phyloP scores from a whole-genome alignment of 768 basidiomycete species.

The Lentinula detonsa region DNA sequence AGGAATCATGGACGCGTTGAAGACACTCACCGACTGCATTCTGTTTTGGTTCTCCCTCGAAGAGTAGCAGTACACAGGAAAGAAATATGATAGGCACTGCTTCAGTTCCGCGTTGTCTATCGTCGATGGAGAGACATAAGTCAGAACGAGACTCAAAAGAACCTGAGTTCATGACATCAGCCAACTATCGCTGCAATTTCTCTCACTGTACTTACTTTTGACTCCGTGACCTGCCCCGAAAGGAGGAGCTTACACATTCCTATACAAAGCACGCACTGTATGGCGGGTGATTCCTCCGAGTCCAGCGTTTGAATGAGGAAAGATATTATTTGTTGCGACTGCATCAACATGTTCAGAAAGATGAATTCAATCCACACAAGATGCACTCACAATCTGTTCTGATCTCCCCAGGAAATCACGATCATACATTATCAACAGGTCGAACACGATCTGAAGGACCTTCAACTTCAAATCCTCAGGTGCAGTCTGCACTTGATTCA shows the following conservation, averaged over 20 bases:
- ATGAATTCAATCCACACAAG: neutral
- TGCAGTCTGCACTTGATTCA: conserved; percentile 72
- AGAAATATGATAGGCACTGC: conserved; percentile 94
- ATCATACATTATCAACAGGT: conserved; percentile 87
- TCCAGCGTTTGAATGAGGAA: conserved; percentile 47
- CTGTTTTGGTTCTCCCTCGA: conserved; percentile 70
- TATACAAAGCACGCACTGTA: conserved; percentile 74
- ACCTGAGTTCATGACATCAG: conserved; percentile 10
- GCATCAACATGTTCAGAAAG: neutral
- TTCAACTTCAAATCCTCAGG: conserved; percentile 73
- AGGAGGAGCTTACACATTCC: conserved; percentile 89
- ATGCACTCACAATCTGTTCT: conserved; percentile 33
- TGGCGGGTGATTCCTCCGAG: conserved; percentile 63
- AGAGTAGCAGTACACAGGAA: conserved; percentile 91
- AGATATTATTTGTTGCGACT: conserved; percentile 35
- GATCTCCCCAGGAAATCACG: conserved; percentile 59
- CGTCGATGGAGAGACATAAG: conserved; percentile 86
- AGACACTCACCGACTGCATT: conserved; percentile 39
- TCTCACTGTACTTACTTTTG: conserved; percentile 40
- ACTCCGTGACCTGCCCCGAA: conserved; percentile 76
- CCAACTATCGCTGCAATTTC: neutral
- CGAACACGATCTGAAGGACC: conserved; percentile 83
- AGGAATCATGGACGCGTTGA: neutral
- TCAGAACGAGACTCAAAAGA: conserved; percentile 33
- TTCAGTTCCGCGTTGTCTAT: conserved; percentile 77